Conservation (phyloP, 345 rosid genomes). For the Rubroshorea leprosula region DNA sequence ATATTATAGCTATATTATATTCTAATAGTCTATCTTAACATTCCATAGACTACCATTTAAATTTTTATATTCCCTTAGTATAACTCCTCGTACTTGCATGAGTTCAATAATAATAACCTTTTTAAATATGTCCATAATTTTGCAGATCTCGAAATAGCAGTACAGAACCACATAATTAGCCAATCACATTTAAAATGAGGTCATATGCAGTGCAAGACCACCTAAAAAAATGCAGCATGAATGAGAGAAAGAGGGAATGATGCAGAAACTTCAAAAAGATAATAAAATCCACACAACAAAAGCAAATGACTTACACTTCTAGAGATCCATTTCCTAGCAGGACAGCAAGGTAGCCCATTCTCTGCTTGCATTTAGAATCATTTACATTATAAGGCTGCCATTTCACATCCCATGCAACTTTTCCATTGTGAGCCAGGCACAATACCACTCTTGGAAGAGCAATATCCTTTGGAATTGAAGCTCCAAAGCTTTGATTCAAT, state of each 20-base stretch:
- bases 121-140: not conserved
- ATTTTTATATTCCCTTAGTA: not conserved
- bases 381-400: slow-evolving; percentile 54
- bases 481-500: slow-evolving; percentile 17
- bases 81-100: not conserved
- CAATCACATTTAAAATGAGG: not conserved
- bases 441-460: slow-evolving; percentile 66
- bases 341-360: slow-evolving; percentile 91
- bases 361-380: slow-evolving; percentile 41
- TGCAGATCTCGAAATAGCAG: no score
- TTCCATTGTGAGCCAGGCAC: slow-evolving; percentile 88
- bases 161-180: not conserved
- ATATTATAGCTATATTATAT: not conserved
- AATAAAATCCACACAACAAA: slow-evolving; percentile 3
- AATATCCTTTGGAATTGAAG: slow-evolving; percentile 37
- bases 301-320: slow-evolving; percentile 71
- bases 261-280: not conserved
- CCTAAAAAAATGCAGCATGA: not conserved
- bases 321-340: slow-evolving; percentile 85
- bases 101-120: not conserved
- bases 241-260: not conserved
- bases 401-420: slow-evolving; percentile 91
- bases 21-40: not conserved
- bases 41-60: not conserved
- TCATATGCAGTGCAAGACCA: not conserved